Percentiles rank a stretch among this genome's conserved stretches.
Conservation (phyloP, 192 early-diverging fungal species). For the Coemansia sp. region DNA sequence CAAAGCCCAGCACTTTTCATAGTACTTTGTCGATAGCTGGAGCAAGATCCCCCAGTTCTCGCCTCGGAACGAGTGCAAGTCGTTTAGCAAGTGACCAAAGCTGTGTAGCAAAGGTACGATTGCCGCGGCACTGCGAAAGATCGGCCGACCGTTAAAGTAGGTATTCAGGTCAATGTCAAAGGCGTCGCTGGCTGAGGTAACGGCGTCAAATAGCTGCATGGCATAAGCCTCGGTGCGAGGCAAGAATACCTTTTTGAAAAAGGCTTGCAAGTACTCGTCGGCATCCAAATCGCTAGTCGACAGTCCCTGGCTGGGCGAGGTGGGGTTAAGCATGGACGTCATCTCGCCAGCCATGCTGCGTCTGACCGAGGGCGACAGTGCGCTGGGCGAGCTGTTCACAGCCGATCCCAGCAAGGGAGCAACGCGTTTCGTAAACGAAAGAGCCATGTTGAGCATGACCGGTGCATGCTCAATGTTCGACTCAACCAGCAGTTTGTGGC, state of each 20-base stretch:
- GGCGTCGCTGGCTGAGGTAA: slow-evolving; percentile 41
- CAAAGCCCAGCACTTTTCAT: slow-evolving; percentile 41
- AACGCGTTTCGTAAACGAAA: slow-evolving; percentile 47
- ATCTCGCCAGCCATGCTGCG: slow-evolving; percentile 50
- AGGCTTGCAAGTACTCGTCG: slow-evolving; percentile 66
- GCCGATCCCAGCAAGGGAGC: slow-evolving; percentile 27
- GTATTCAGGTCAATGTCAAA: slow-evolving; percentile 44
- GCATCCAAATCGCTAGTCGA: slow-evolving; percentile 36
- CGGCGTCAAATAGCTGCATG: slow-evolving; percentile 59
- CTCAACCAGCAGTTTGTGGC: slow-evolving; percentile 50
- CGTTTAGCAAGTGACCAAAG: slow-evolving; percentile 48
- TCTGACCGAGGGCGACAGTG: slow-evolving; percentile 44
- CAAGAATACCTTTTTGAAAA: slow-evolving; percentile 67
- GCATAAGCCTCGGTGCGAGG: slow-evolving; percentile 84
- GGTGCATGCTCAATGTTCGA: slow-evolving; percentile 58
- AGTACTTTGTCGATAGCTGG: slow-evolving; percentile 49
- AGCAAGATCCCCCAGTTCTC: slow-evolving; percentile 52
- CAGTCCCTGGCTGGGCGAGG: slow-evolving; percentile 15
- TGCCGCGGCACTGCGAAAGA: slow-evolving; percentile 53
- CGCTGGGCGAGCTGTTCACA: slow-evolving; percentile 19
- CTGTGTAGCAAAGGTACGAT: slow-evolving; percentile 44
- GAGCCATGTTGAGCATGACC: slow-evolving; percentile 50
- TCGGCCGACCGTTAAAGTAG: slow-evolving; percentile 48
- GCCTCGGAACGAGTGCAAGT: slow-evolving; percentile 43
- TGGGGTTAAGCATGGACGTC: slow-evolving; percentile 1